phyloP scores from a whole-genome alignment of 2,329 filamentous ascomycete genomes.

The Colletotrichum ledebouriae region DNA sequence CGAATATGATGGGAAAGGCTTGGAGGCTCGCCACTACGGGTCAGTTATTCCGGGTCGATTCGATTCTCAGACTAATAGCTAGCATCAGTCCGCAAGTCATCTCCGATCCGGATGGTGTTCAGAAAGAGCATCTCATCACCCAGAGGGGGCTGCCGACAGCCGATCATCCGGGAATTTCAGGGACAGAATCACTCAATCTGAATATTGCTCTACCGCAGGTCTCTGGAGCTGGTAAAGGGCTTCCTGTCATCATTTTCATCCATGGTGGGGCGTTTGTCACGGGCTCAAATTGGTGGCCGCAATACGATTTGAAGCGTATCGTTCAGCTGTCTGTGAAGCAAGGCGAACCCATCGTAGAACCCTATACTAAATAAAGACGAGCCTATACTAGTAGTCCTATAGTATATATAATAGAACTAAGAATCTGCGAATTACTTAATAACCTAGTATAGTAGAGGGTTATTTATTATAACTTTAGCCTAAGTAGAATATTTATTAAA shows the following conservation, averaged over 20 bases:
- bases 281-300: slow-evolving; percentile 66
- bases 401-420: too few relatives aligned
- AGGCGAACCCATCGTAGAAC: slow-evolving; percentile 58
- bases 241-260: slow-evolving; percentile 66
- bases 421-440: too few relatives aligned
- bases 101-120: slow-evolving; percentile 55
- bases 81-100: slow-evolving; percentile 52
- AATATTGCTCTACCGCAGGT: slow-evolving; percentile 61
- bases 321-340: slow-evolving; percentile 59
- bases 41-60: slow-evolving; percentile 41
- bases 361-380: too few relatives aligned
- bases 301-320: slow-evolving; percentile 61
- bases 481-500: too few relatives aligned
- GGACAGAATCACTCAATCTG: slow-evolving; percentile 64
- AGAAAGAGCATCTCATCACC: slow-evolving; percentile 62
- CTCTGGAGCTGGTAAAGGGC: slow-evolving; percentile 46
- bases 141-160: slow-evolving; percentile 60
- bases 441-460: too few relatives aligned
- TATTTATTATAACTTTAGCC: too few relatives aligned
- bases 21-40: slow-evolving; percentile 54
- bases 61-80: not conserved
- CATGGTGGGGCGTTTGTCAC: slow-evolving; percentile 65
- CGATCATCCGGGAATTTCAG: slow-evolving; percentile 56
- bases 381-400: too few relatives aligned
- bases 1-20: slow-evolving; percentile 21